phyloP scores from a whole-genome alignment of 2,329 filamentous ascomycete species.

The Alternaria arbusti region DNA sequence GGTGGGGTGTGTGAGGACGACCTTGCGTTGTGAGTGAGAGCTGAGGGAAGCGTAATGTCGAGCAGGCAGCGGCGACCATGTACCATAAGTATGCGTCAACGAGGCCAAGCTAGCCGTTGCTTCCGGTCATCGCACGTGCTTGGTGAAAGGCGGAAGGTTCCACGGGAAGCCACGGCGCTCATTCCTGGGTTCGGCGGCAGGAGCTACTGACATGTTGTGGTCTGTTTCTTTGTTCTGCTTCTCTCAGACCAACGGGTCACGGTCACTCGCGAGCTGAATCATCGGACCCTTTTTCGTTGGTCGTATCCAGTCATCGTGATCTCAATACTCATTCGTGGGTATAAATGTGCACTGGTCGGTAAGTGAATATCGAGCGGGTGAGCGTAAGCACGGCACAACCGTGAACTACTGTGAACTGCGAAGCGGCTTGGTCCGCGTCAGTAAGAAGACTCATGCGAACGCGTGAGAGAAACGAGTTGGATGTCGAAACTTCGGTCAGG shows the following conservation, averaged over 20 bases:
- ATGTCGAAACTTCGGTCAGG: neutral
- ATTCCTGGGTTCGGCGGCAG: neutral
- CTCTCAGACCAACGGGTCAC: neutral
- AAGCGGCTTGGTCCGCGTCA: neutral
- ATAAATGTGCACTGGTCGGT: accelerated
- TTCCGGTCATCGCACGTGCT: neutral
- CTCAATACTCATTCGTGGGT: neutral
- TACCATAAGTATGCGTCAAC: neutral
- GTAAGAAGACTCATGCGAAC: neutral
- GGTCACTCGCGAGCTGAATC: neutral
- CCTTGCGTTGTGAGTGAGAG: neutral
- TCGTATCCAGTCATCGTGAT: neutral
- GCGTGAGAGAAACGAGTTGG: neutral
- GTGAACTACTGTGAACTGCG: neutral
- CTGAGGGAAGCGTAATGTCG: neutral
- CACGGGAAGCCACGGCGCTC: neutral
- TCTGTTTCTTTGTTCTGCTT: neutral
- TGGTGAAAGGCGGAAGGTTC: accelerated
- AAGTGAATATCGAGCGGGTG: neutral
- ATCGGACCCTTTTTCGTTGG: neutral
- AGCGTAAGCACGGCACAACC: neutral
- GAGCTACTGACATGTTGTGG: neutral
- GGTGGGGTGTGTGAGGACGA: neutral
- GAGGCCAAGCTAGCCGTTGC: neutral
- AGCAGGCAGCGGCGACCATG: neutral